Conservation (phyloP, 441 rosid species). For the Erodium trifolium region DNA sequence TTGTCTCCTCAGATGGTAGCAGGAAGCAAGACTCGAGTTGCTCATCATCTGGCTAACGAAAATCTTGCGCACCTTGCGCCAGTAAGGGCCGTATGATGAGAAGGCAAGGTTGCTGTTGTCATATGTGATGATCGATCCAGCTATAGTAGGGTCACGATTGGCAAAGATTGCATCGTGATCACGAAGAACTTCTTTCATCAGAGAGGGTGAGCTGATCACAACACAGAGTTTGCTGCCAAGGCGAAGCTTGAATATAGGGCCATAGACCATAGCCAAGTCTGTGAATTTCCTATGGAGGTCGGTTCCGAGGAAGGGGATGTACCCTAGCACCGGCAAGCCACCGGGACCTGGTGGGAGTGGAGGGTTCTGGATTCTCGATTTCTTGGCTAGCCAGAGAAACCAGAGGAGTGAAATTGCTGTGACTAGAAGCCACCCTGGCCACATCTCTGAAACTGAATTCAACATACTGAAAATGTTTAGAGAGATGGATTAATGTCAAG, state of each 20-base stretch:
- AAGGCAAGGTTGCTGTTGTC: conserved; percentile 39
- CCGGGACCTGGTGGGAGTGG: conserved; percentile 52
- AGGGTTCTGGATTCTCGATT: not conserved
- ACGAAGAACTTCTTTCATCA: conserved; percentile 43
- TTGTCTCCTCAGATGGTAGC: conserved; percentile 24
- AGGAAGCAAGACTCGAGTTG: conserved; percentile 29
- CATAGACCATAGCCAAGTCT: conserved; percentile 29
- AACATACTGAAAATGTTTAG: not conserved
- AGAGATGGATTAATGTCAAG: not conserved
- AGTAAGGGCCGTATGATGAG: conserved; percentile 30
- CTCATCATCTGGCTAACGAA: conserved; percentile 46
- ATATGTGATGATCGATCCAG: conserved; percentile 24
- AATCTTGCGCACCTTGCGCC: conserved; percentile 38
- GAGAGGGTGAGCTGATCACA: conserved; percentile 38
- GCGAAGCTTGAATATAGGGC: conserved; percentile 45
- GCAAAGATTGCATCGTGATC: conserved; percentile 42
- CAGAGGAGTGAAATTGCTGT: conserved; percentile 2
- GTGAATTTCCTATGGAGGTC: conserved; percentile 39
- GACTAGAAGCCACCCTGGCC: conserved; percentile 3
- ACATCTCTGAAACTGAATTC: not conserved
- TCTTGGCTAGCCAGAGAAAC: not conserved
- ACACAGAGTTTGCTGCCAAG: conserved; percentile 40
- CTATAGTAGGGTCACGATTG: conserved; percentile 35
- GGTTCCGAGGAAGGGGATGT: conserved; percentile 53
- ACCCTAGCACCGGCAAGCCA: conserved; percentile 51